Percentiles rank a stretch among this genome's conserved stretches.
These are phyloP conservation scores for Cetradonia linearis DNA, from an alignment of 495 filamentous ascomycete species.

Conservation along the genomic window DNA sequence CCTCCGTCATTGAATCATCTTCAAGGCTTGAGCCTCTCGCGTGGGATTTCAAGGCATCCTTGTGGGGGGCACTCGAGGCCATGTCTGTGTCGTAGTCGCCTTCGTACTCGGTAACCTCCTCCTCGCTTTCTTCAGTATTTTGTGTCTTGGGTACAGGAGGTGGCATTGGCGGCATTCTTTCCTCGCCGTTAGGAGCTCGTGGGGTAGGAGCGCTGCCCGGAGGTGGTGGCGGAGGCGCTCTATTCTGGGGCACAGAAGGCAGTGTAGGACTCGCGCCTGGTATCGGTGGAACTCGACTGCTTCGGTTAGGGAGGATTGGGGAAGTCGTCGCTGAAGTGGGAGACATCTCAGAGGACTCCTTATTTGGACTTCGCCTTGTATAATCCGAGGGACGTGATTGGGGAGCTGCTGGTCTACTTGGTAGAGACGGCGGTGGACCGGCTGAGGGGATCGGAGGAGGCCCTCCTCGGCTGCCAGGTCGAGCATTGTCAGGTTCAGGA, in stretches of 20 bases:
- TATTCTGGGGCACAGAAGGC: conserved; percentile 45
- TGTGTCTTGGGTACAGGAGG: conserved; percentile 33
- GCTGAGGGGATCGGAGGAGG: conserved; percentile 43
- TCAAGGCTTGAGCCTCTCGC: conserved; percentile 64
- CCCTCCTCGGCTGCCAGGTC: conserved; percentile 27
- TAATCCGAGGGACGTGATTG: conserved; percentile 27
- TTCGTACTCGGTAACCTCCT: conserved; percentile 89
- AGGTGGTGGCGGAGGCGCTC: conserved; percentile 73
- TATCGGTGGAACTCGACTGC: conserved; percentile 34
- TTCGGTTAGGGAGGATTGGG: conserved; percentile 23
- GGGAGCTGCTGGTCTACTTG: conserved; percentile 23
- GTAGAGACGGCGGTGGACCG: conserved; percentile 29
- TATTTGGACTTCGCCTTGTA: conserved; percentile 12
- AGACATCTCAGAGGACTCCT: conserved; percentile 30
- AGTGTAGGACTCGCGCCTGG: conserved; percentile 31
- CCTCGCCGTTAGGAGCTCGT: conserved; percentile 53
- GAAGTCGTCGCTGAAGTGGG: conserved; percentile 35
- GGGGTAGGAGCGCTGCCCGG: conserved; percentile 44
- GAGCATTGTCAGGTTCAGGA: conserved; percentile 18
- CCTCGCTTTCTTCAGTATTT: conserved; percentile 54
- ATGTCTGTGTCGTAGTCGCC: conserved; percentile 98
- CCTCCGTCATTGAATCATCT: conserved; percentile 41
- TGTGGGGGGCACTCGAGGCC: conserved; percentile 74
- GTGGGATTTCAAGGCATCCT: conserved; percentile 82
- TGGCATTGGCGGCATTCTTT: conserved; percentile 27